These are phyloP conservation scores for Jackrogersella multiformis DNA, from an alignment of 495 filamentous ascomycete genomes.

Conservation along the genomic window DNA sequence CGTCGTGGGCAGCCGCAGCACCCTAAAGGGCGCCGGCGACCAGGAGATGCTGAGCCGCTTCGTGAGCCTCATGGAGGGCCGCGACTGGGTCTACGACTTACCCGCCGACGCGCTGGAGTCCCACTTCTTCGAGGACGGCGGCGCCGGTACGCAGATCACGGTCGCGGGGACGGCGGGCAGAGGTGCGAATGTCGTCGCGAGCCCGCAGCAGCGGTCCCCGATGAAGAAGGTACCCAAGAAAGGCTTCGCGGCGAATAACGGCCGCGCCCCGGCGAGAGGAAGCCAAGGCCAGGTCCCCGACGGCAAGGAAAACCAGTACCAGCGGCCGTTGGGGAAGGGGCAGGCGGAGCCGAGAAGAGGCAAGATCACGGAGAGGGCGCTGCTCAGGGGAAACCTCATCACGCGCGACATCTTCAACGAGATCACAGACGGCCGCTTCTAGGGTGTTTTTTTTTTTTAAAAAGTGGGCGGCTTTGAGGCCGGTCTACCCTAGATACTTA, in stretches of 20 bases:
- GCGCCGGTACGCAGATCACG: conserved; percentile 53
- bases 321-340: conserved; percentile 1
- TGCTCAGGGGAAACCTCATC: conserved; percentile 54
- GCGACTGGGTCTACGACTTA: conserved; percentile 79
- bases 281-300: conserved; percentile 9
- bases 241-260: conserved; percentile 7
- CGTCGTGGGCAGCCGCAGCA: conserved; percentile 81
- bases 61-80: conserved; percentile 75
- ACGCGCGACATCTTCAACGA: conserved; percentile 61
- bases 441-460: too few relatives aligned
- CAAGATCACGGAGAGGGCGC: conserved; percentile 49
- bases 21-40: conserved; percentile 67
- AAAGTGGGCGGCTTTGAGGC: too few relatives aligned
- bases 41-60: conserved; percentile 82
- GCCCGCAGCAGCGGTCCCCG: conserved; percentile 9
- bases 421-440: conserved; percentile 51
- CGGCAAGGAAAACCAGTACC: conserved; percentile 47
- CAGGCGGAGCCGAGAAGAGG: conserved; percentile 42
- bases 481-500: too few relatives aligned
- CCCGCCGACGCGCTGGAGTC: conserved; percentile 66
- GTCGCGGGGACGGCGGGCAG: conserved; percentile 8
- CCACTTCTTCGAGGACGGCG: conserved; percentile 68
- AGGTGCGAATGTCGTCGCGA: neutral
- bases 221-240: conserved; percentile 35
- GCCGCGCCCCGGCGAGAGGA: neutral